A percentile compares a stretch with the other conserved stretches of the same genome.
These are phyloP conservation scores for Cystofilobasidium capitatum DNA, from an alignment of 768 basidiomycete species.

Conservation along the genomic window DNA sequence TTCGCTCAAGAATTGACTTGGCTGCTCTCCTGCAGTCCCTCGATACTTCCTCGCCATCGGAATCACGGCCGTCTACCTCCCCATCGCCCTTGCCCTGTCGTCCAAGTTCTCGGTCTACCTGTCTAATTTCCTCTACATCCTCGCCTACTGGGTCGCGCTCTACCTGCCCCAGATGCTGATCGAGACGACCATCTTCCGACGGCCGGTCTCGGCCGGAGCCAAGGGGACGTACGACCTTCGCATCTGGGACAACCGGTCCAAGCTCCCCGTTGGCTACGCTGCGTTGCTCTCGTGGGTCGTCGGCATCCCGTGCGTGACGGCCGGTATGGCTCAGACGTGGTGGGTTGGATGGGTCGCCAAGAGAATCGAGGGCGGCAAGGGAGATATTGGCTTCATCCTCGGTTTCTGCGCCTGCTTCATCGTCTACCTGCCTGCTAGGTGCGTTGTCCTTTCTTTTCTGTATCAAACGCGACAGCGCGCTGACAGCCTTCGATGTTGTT, in stretches of 20 bases:
- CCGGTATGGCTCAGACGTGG: slow-evolving; percentile 24
- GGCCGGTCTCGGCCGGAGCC: slow-evolving; percentile 9
- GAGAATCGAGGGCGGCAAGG: slow-evolving; percentile 22
- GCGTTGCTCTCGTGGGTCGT: slow-evolving; percentile 15
- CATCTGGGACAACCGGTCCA: slow-evolving; percentile 13
- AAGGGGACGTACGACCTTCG: slow-evolving; percentile 19
- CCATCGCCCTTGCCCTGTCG: slow-evolving; percentile 23
- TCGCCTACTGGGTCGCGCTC: slow-evolving; percentile 23
- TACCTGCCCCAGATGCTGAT: slow-evolving; percentile 20
- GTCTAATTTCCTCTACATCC: slow-evolving; percentile 26
- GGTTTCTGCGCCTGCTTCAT: slow-evolving; percentile 12
- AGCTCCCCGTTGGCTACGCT: slow-evolving; percentile 19
- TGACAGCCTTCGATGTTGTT: not conserved
- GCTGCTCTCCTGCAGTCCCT: slow-evolving; percentile 43
- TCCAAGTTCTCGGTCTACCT: slow-evolving; percentile 9
- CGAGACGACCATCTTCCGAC: slow-evolving; percentile 22
- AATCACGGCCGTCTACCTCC: slow-evolving; percentile 55
- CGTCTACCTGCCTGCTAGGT: slow-evolving; percentile 12
- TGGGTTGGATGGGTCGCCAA: slow-evolving; percentile 25
- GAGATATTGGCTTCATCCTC: slow-evolving; percentile 24
- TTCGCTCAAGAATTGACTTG: not conserved
- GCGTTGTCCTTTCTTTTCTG: not conserved
- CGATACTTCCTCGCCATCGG: slow-evolving; percentile 61
- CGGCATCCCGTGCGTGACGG: slow-evolving; percentile 13
- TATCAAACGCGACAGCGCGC: no score